Conservation (phyloP, 192 early-diverging fungal genomes). For the Piromyces finnis region DNA sequence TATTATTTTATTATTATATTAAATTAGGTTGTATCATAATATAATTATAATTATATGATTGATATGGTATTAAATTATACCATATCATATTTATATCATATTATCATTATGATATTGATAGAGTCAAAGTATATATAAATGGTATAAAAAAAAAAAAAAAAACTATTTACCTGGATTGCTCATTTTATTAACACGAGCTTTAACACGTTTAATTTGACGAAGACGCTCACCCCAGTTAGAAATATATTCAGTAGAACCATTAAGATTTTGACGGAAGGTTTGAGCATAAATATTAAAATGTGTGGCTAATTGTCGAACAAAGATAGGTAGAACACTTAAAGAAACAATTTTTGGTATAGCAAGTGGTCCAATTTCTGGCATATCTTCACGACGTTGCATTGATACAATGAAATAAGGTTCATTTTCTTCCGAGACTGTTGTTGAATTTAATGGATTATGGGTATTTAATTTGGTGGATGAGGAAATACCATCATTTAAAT, state of each 20-base stretch:
- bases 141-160: no score
- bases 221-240: conserved; percentile 80
- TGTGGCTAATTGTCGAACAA: conserved; percentile 67
- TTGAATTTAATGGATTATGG: neutral
- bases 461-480: neutral
- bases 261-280: conserved; percentile 50
- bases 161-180: neutral
- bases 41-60: no score
- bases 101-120: no score
- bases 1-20: no score
- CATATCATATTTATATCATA: no score
- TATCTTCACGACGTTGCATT: conserved; percentile 51
- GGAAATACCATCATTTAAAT: neutral
- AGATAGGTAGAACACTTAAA: conserved; percentile 50
- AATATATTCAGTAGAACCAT: conserved; percentile 36
- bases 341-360: conserved; percentile 68
- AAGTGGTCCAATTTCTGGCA: conserved; percentile 68
- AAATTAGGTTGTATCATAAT: no score
- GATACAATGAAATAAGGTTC: conserved; percentile 34
- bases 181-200: conserved; percentile 13
- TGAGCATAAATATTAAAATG: conserved; percentile 83
- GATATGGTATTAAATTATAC: no score
- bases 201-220: conserved; percentile 73
- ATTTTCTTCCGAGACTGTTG: neutral
- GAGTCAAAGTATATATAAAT: no score